A percentile compares a stretch with the other conserved stretches of the same genome.
phyloP scores from a whole-genome alignment of 1,139 yeast genomes.

The Pichia sp. region DNA sequence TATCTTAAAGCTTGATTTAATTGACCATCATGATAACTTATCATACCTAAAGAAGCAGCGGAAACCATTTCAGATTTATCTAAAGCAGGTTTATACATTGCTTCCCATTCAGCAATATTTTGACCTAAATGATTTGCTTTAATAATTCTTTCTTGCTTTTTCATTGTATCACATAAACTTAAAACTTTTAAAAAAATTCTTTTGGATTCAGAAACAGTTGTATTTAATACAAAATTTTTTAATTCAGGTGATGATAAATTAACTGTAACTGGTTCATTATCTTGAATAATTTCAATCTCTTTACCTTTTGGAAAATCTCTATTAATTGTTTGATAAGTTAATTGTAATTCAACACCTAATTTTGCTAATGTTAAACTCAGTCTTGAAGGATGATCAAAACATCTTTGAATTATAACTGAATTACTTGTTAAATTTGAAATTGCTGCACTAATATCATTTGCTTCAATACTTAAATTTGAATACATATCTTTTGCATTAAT shows the following conservation, averaged over 20 bases:
- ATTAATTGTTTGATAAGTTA: constrained; percentile 15
- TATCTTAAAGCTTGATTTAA: constrained; percentile 11
- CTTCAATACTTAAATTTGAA: constrained; percentile 23
- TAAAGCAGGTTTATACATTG: constrained; percentile 16
- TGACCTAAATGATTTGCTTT: constrained; percentile 9
- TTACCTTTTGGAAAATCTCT: constrained; percentile 13
- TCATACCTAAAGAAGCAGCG: constrained; percentile 18
- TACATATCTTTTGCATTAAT: constrained; percentile 24
- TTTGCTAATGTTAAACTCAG: constrained; percentile 18
- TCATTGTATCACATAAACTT: constrained; percentile 15
- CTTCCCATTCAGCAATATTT: constrained; percentile 13
- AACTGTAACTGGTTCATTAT: constrained; percentile 10
- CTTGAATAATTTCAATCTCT: constrained; percentile 13
- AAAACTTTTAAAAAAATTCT: constrained; percentile 16
- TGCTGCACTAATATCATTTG: constrained; percentile 21
- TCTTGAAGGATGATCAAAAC: constrained; percentile 20
- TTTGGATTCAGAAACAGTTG: constrained; percentile 15
- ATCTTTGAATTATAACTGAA: constrained; percentile 17
- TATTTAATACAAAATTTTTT: constrained; percentile 13
- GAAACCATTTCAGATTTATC: constrained; percentile 22
- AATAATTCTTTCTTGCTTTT: constrained; percentile 10
- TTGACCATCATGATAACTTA: constrained; percentile 14
- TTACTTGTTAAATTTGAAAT: constrained; percentile 32
- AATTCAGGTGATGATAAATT: constrained; percentile 12
- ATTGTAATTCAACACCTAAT: constrained; percentile 18